These are phyloP conservation scores for Coemansia javaensis DNA, from an alignment of 192 early-diverging fungal genomes.

Conservation along the genomic window DNA sequence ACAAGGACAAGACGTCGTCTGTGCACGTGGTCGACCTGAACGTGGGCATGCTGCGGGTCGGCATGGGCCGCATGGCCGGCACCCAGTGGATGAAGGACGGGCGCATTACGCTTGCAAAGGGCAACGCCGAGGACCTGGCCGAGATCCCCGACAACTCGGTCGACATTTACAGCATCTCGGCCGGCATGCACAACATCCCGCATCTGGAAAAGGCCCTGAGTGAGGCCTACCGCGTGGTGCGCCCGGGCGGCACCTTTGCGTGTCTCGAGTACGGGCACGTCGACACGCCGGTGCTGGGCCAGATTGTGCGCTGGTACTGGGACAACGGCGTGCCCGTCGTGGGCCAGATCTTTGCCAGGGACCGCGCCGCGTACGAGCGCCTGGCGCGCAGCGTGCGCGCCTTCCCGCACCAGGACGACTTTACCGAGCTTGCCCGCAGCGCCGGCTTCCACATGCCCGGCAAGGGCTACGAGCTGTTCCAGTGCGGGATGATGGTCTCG, in stretches of 20 bases:
- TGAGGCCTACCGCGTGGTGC: conserved; percentile 88
- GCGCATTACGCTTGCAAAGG: conserved; percentile 68
- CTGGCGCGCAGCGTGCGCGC: conserved; percentile 83
- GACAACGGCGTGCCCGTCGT: conserved; percentile 75
- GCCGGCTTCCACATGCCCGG: conserved; percentile 82
- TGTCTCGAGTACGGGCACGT: conserved; percentile 87
- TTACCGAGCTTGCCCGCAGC: conserved; percentile 76
- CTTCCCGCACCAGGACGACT: conserved; percentile 81
- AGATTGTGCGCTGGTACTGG: conserved; percentile 79
- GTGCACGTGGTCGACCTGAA: conserved; percentile 95
- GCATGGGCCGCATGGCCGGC: conserved; percentile 60
- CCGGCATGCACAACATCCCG: conserved; percentile 96
- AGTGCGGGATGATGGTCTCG: conserved; percentile 27
- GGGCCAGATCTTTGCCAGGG: too few relatives aligned
- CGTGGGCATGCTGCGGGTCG: conserved; percentile 84
- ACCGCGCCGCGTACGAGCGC: conserved; percentile 81
- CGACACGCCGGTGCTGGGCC: conserved; percentile 76
- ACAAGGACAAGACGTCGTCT: conserved; percentile 53
- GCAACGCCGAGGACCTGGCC: conserved; percentile 79
- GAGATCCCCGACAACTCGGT: conserved; percentile 69
- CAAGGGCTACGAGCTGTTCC: conserved; percentile 64
- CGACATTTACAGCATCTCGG: conserved; percentile 93
- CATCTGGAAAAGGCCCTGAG: conserved; percentile 76
- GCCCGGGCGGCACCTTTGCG: conserved; percentile 89
- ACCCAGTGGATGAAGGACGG: conserved; percentile 36